Evolutionary conservation across 2,329 filamentous ascomycete species (phyloP).

Genomic region (Phoma sp.): DNA sequence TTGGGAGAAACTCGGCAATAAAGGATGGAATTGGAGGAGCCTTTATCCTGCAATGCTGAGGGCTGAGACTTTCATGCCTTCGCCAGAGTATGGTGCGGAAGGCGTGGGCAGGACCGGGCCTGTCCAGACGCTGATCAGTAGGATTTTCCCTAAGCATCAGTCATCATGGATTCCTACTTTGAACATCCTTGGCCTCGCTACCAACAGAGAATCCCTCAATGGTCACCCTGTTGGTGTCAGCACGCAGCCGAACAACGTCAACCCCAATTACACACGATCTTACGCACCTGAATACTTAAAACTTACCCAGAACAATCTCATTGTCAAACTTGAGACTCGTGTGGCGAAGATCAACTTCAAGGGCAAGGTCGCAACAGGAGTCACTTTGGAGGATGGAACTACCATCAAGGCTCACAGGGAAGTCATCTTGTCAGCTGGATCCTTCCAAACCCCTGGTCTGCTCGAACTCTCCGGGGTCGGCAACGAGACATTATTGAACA

Average conservation of each 20-base stretch:
- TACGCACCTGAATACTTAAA: slow-evolving; percentile 57
- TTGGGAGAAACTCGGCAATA: slow-evolving; percentile 40
- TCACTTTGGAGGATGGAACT: slow-evolving; percentile 40
- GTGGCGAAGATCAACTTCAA: slow-evolving; percentile 50
- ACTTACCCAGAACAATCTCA: slow-evolving; percentile 52
- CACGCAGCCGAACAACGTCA: slow-evolving; percentile 58
- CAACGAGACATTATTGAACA: slow-evolving; percentile 20
- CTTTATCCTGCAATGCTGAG: slow-evolving; percentile 43
- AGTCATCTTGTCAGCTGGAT: slow-evolving; percentile 36
- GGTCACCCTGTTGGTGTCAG: slow-evolving; percentile 60
- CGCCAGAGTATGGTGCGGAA: slow-evolving; percentile 31
- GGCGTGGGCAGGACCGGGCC: slow-evolving; percentile 42
- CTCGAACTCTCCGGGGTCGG: slow-evolving; percentile 38
- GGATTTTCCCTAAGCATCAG: slow-evolving; percentile 53
- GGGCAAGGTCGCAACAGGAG: slow-evolving; percentile 36
- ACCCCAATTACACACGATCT: slow-evolving; percentile 56
- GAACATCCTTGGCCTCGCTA: slow-evolving; percentile 52
- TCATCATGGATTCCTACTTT: slow-evolving; percentile 54
- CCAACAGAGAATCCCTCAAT: slow-evolving; percentile 54
- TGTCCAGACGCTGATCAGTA: slow-evolving; percentile 49
- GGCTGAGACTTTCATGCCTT: slow-evolving; percentile 39
- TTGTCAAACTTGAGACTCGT: slow-evolving; percentile 45
- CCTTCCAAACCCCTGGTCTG: slow-evolving; percentile 33
- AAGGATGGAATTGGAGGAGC: slow-evolving; percentile 42
- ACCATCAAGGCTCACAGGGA: slow-evolving; percentile 38